A percentile compares a stretch with the other conserved stretches of the same genome.
Evolutionary conservation across 2,329 filamentous ascomycete species (phyloP).

Genomic region (Plenodomus biglobosus): DNA sequence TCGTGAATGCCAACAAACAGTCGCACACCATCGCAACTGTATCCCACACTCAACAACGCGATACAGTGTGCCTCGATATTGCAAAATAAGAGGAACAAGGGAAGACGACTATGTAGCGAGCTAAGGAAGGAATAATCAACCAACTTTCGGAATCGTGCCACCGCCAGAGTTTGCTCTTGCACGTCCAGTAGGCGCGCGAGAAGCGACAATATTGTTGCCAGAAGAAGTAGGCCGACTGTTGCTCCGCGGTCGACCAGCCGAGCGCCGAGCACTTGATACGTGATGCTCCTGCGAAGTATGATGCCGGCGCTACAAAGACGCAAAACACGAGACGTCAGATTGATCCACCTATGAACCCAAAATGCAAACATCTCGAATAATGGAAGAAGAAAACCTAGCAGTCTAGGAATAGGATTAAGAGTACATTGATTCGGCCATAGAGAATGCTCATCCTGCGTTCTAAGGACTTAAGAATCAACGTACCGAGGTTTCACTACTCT

Average conservation of each 20-base stretch:
- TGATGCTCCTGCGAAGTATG: constrained; percentile 41
- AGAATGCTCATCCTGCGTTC: constrained; percentile 44
- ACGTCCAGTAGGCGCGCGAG: constrained; percentile 30
- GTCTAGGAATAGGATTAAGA: constrained; percentile 47
- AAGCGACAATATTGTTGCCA: constrained; percentile 23
- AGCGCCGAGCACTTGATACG: constrained; percentile 35
- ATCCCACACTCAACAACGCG: constrained; percentile 13
- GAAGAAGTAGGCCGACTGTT: constrained; percentile 45
- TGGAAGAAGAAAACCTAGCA: constrained; percentile 35
- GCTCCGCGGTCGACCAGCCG: constrained; percentile 42
- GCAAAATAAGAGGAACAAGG: constrained; percentile 4
- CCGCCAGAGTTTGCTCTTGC: constrained; percentile 38
- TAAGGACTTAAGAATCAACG: constrained; percentile 48
- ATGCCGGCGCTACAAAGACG: constrained; percentile 43
- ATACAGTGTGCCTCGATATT: constrained; percentile 7
- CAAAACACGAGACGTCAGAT: constrained; percentile 46
- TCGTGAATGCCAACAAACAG: constrained; percentile 17
- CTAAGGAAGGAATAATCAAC: constrained; percentile 8
- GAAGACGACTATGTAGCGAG: constrained; percentile 2
- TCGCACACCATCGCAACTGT: constrained; percentile 13
- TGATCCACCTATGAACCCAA: constrained; percentile 36
- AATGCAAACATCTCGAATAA: constrained; percentile 39
- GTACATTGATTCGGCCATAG: constrained; percentile 46
- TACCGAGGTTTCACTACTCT: constrained; percentile 47
- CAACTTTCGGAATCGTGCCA: constrained; percentile 28